phyloP scores from a whole-genome alignment of 2,329 filamentous ascomycete species.

The Colletotrichum eremochloae region DNA sequence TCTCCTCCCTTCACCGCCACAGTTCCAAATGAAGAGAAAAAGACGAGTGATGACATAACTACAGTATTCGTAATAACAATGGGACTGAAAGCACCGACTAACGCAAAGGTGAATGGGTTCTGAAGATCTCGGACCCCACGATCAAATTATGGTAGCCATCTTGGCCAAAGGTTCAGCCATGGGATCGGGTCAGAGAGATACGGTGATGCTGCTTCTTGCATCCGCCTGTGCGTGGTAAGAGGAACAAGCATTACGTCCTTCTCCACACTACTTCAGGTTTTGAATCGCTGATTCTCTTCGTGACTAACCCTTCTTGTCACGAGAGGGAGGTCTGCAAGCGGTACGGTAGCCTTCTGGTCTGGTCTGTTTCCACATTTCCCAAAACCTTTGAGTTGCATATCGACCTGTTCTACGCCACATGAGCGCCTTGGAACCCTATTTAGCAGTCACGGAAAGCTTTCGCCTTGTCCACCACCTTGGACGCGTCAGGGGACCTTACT shows the following conservation, averaged over 20 bases:
- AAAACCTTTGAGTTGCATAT: background rate
- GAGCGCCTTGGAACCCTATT: background rate
- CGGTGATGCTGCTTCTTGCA: background rate
- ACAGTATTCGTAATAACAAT: background rate
- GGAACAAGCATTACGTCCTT: background rate
- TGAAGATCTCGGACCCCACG: background rate
- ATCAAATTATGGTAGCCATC: background rate
- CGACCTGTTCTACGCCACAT: background rate
- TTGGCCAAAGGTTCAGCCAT: background rate
- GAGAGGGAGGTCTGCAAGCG: background rate
- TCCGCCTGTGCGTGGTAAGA: background rate
- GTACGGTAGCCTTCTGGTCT: background rate
- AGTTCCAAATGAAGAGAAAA: background rate
- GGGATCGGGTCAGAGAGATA: background rate
- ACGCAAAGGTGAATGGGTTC: background rate
- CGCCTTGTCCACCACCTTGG: background rate
- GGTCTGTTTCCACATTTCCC: background rate
- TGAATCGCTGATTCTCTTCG: background rate
- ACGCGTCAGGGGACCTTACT: no score
- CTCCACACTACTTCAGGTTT: no score
- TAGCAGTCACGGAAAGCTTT: background rate
- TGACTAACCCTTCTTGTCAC: background rate
- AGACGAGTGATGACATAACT: background rate
- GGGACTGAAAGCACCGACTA: background rate
- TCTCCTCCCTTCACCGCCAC: background rate